Conservation (phyloP, 208 protist genomes). For the Acanthamoeba divionensis region DNA sequence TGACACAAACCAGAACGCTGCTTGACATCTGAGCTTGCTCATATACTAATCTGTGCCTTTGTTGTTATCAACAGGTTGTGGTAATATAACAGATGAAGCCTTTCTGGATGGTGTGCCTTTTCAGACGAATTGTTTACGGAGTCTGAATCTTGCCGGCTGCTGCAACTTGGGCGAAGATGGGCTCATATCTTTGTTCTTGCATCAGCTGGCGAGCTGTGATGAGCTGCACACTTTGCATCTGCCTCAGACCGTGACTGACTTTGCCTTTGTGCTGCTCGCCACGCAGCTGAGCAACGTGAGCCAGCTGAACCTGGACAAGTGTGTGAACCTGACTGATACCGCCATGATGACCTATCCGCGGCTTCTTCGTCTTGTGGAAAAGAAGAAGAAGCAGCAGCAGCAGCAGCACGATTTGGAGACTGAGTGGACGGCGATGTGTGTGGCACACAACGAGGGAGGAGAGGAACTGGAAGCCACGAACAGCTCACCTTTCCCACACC, state of each 20-base stretch:
- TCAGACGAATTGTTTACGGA: neutral
- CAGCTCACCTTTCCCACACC: neutral
- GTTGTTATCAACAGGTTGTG: neutral
- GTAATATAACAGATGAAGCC: neutral
- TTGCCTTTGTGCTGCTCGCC: neutral
- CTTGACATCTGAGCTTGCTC: neutral
- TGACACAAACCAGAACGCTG: neutral
- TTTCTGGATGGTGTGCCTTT: neutral
- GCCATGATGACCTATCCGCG: neutral
- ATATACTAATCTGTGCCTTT: neutral
- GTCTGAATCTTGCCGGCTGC: conserved; percentile 11
- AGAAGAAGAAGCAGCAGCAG: neutral
- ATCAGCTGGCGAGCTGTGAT: neutral
- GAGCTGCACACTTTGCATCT: neutral
- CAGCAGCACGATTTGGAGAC: too few species aligned
- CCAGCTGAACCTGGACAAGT: neutral
- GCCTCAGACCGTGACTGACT: conserved; percentile 18
- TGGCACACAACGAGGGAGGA: neutral
- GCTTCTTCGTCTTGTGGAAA: neutral
- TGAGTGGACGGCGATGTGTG: too few species aligned
- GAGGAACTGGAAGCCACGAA: conserved; percentile 1
- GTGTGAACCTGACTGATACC: neutral
- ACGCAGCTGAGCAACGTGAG: neutral
- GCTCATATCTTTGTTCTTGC: neutral
- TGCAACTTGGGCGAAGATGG: neutral